Conservation (phyloP, 169 alveolate species). For the Toxoplasma gondii region DNA sequence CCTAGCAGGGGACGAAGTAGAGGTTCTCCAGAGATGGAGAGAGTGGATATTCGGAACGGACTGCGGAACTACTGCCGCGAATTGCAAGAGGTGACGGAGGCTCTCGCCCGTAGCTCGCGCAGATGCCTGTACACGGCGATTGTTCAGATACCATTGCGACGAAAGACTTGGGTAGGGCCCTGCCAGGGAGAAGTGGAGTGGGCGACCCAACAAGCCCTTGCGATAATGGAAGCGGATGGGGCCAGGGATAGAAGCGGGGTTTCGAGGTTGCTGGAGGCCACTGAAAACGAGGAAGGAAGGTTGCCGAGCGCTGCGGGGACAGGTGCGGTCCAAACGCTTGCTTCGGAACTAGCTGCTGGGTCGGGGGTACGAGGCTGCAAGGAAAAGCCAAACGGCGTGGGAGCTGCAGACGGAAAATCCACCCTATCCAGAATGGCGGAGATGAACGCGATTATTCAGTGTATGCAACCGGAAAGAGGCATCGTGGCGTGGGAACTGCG, state of each 20-base stretch:
- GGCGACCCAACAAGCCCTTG: background rate
- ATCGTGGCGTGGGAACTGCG: background rate
- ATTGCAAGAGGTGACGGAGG: background rate
- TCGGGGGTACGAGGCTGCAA: background rate
- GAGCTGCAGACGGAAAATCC: background rate
- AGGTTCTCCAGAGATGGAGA: background rate
- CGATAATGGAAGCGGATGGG: background rate
- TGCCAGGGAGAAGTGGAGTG: slow-evolving; percentile 32
- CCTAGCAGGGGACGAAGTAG: background rate
- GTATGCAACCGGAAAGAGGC: slow-evolving; percentile 12
- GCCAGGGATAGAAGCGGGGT: background rate
- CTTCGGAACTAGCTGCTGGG: too few species aligned
- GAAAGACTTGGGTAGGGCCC: background rate
- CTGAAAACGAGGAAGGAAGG: too few species aligned
- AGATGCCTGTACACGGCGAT: slow-evolving; percentile 11
- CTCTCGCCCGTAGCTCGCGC: background rate
- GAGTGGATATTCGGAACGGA: background rate
- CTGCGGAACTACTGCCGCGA: background rate
- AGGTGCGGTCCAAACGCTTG: too few species aligned
- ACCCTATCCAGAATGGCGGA: background rate
- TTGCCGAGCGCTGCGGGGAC: too few species aligned
- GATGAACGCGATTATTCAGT: background rate
- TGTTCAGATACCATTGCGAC: background rate
- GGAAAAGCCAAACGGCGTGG: background rate
- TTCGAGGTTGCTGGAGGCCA: too few species aligned